Base-by-base conservation (phyloP, 164 flowering plant species). In the Macadamia tetraphylla region DNA sequence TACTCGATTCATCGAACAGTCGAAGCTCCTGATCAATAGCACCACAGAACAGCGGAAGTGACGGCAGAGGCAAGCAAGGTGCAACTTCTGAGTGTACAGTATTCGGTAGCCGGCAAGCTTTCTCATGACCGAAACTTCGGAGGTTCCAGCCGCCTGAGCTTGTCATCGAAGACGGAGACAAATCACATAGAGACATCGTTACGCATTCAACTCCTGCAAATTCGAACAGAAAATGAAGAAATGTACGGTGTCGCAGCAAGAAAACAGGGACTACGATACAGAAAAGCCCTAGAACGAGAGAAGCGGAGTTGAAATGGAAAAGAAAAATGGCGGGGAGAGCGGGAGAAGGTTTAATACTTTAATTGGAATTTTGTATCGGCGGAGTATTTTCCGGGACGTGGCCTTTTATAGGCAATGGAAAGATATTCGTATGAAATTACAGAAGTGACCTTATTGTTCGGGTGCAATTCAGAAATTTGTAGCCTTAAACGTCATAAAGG, bases 41-140 rank as follows among this genome's bases (percentile, higher is more conserved):
- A 18, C 99, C 99, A 63, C 87, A 92, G 81, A 86, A 89, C 9
- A 86, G 83, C 29, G 99, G 98, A 14, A 94, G 84, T 64, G 88
- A 83, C 32, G 94, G 94, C 73, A 94, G 74, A 58, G 99, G 95
- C 71, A 94, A 67, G 78, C 85, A 81, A 53, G 95, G 81, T 0
- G 94, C 92, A 9, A 89, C 86, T 58, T 94, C 99, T 30, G 96
- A 83, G 75, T 94, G 87, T 13, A 85, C 68, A 0, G 96, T 87
- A 74, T 89, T 94, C 42, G 94, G 68, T 1, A 94, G 83, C 43
- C 81, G 64, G 65, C 75, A 78, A 18, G 76, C 67, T 59, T 58
- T 67, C 57, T 67, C 78, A 17, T 60, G 62, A 29, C 88, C 84
- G 73, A 86, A 78, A 55, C 88, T 88, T 29, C 73, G 72, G 53